Percentiles rank a stretch among this genome's conserved stretches.
Evolutionary conservation across 1,139 yeast genomes (phyloP).

Genomic region (Pichia sp.): DNA sequence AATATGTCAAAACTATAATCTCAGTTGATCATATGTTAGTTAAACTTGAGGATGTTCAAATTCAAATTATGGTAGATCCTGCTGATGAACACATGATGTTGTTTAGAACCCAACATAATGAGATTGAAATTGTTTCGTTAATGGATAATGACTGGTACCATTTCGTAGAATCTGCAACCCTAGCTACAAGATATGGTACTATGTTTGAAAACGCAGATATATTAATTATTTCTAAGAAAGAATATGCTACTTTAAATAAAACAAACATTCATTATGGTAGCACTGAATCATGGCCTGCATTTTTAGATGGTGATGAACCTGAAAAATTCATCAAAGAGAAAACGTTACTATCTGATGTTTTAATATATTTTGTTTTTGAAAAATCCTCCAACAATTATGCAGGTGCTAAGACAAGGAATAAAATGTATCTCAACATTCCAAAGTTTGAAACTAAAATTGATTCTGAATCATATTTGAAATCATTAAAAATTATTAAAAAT

Average conservation of each 20-base stretch:
- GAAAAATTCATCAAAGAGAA: slow-evolving; percentile 10
- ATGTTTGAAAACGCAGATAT: slow-evolving; percentile 62
- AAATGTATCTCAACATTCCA: slow-evolving; percentile 58
- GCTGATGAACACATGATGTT: slow-evolving; percentile 59
- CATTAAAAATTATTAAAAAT: slow-evolving; percentile 59
- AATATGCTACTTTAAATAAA: slow-evolving; percentile 31
- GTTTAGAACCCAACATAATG: slow-evolving; percentile 64
- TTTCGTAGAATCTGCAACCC: slow-evolving; percentile 26
- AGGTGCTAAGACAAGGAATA: slow-evolving; percentile 32
- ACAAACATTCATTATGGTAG: slow-evolving; percentile 29
- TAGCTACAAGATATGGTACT: slow-evolving; percentile 69
- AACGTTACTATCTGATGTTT: slow-evolving; percentile 25
- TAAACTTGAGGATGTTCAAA: slow-evolving; percentile 74
- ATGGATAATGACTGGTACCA: slow-evolving; percentile 32
- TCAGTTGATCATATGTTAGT: slow-evolving; percentile 53
- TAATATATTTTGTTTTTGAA: slow-evolving; percentile 24
- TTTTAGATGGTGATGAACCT: slow-evolving; percentile 42
- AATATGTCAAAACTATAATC: slow-evolving; percentile 28
- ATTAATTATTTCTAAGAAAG: slow-evolving; percentile 53
- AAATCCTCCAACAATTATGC: slow-evolving; percentile 19
- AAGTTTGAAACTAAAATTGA: slow-evolving; percentile 65
- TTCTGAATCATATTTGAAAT: slow-evolving; percentile 63
- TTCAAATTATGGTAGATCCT: slow-evolving; percentile 68
- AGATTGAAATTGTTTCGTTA: slow-evolving; percentile 56
- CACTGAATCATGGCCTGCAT: slow-evolving; percentile 64